Evolutionary conservation across 1,284 basidiomycete species (phyloP), one percentile per base, ranked within the genome.

Genomic region (Tylopilus sp.): DNA sequence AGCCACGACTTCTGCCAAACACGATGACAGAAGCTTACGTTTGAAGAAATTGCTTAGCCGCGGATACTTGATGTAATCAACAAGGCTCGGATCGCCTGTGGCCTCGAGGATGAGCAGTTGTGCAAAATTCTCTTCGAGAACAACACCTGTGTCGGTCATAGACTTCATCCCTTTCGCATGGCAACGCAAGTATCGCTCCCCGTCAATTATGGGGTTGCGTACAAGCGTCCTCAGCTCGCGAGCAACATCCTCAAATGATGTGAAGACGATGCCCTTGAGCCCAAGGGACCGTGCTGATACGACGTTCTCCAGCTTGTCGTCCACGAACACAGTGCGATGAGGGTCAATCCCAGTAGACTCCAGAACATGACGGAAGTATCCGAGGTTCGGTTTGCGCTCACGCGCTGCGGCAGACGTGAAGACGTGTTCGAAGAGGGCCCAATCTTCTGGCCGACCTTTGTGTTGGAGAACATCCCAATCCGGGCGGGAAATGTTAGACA

Each of bases 311-410:
- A 62, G 11, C 44, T 52, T 62, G 37, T 66, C 59, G 8, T 62
- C 61, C 25, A 62, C 61, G 15, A 66, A 62, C 2, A 44, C 61
- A 7, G 61, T 66, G 0, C 63, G 59, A 40, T 14, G 43, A 15
- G 61, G 63, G 14, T 66, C 56, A 2, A 64, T 43, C 7, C 59
- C 61, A 2, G 61, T 59, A 1, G 41, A 63, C 19, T 59, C 48
- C 6, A 64, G 44, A 7, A 62, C 59, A 0, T 62, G 57, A 7
- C 43, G 51, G 9, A 64, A 66, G 36, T 40, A 66, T n/a, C 62
- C 59, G 7, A 63, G 53, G 26, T 64, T 62, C 0, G 64, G 64
- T 24, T 66, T 62, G 32, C 62, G 62, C 36, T 66, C 64, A 8
- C 22, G 51, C 0, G 45, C 61, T 0, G 14, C 50, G 5, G 61